Evolutionary conservation across 192 early-diverging fungal genomes (phyloP), one percentile per base, ranked within the genome.

Genomic region (Coemansia sp.): DNA sequence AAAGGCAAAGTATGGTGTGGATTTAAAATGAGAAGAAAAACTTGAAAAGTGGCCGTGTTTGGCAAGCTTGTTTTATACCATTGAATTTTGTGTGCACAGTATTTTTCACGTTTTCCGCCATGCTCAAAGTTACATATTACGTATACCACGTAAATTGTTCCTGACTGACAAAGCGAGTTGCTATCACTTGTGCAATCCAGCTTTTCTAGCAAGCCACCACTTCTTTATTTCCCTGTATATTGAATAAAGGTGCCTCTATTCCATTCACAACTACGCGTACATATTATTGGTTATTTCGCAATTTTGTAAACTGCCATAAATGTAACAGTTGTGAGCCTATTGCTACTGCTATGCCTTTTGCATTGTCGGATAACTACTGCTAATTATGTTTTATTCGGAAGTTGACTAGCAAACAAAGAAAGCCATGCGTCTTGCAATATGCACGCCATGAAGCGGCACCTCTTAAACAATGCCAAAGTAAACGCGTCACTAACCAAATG

Each of bases 211-310:
- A 49, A 49, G 48, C 48, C 48, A 22, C 48, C n/a, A 1, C 5
- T 49, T 6, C 12, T 45, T 45, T 45, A 45, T 9, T 19, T 49
- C 48, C 19, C 7, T 49, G 35, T 56, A 56, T 56, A 56, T 56
- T 56, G 35, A 56, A 37, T 37, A 56, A 38, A 7, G 15, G 55
- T 32, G 55, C 55, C 55, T 56, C 55, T 10, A 6, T 56, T 19
- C 6, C 55, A 56, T 35, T 56, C 55, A 56, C 27, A 56, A 32
- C n/a, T 21, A 49, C n/a, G 15, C 0, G 48, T 21, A 49, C 48
- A 8, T 49, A 21, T 7, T 22, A 49, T 49, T 49, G 48, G 48
- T 21, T 49, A 17, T 49, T 45, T 15, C 41, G 14, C 41, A n/a
- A n/a, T 49, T 49, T 21, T 49, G 48, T 49, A 49, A n/a, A 49